Evolutionary conservation across 2,329 filamentous ascomycete species (phyloP).

Genomic region (Metarhizium brunneum): DNA sequence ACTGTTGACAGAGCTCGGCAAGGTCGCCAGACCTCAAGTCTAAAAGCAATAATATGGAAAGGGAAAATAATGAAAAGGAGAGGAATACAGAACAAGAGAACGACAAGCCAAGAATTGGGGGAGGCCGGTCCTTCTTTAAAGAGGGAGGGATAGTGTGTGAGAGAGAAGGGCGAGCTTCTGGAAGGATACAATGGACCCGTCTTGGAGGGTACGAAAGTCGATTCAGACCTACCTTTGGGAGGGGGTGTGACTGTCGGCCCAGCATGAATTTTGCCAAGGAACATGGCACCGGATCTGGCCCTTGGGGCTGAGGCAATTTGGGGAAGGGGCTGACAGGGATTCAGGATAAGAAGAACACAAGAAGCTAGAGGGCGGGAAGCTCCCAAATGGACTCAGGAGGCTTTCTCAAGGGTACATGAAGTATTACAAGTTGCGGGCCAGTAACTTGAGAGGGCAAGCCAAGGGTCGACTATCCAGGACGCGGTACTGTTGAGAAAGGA

Average conservation of each 20-base stretch:
- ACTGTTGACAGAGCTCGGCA: neutral
- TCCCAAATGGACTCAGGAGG: neutral
- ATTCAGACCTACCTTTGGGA: neutral
- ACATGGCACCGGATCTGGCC: neutral
- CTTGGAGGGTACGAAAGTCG: conserved; percentile 1
- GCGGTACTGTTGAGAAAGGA: no score
- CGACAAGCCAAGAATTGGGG: neutral
- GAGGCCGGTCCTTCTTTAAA: conserved; percentile 9
- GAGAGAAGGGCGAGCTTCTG: conserved; percentile 4
- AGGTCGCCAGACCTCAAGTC: neutral
- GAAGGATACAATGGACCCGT: conserved; percentile 6
- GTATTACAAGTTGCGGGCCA: neutral
- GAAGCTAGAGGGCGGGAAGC: neutral
- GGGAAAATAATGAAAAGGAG: neutral
- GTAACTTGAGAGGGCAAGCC: neutral
- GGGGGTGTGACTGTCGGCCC: neutral
- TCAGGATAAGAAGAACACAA: neutral
- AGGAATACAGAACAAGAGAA: conserved; percentile 1
- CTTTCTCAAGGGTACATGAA: neutral
- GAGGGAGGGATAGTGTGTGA: neutral
- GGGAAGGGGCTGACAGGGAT: conserved; percentile 1
- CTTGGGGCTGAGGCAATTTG: conserved; percentile 2
- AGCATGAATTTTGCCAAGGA: neutral
- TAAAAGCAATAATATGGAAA: neutral
- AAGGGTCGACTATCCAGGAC: no score